These are phyloP conservation scores for Sarocladiaceae sp. DNA, from an alignment of 2,329 filamentous ascomycete species.

Conservation along the genomic window DNA sequence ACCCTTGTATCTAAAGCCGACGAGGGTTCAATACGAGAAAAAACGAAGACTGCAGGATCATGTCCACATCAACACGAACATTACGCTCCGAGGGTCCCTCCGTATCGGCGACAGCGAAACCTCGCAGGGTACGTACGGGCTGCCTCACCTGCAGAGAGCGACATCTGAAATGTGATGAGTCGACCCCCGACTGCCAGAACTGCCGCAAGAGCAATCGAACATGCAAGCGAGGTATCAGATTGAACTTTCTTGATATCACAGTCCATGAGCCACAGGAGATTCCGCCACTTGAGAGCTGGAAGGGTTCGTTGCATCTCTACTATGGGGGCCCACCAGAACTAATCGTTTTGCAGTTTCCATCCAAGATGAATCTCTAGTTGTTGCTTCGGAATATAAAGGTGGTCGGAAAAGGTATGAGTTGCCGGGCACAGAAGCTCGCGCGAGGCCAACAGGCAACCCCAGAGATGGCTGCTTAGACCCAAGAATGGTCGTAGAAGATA, in stretches of 20 bases:
- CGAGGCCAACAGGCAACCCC: background rate
- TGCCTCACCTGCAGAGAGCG: constrained; percentile 86
- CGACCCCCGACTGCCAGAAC: constrained; percentile 58
- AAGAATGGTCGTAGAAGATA: background rate
- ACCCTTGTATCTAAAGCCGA: too few species aligned
- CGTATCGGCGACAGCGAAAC: background rate
- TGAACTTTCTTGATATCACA: constrained; percentile 88
- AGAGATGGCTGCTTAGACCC: background rate
- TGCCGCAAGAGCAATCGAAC: constrained; percentile 80
- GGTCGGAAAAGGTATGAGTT: constrained; percentile 46
- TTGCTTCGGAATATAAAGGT: constrained; percentile 84
- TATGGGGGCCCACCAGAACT: background rate
- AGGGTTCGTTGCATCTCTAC: background rate
- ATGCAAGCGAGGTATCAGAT: constrained; percentile 77
- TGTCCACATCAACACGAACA: background rate
- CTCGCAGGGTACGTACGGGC: constrained; percentile 55
- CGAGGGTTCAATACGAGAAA: too few species aligned
- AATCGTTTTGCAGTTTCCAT: constrained; percentile 58
- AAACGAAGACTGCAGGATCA: background rate
- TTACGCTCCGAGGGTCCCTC: background rate
- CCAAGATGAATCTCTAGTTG: constrained; percentile 79
- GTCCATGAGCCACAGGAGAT: constrained; percentile 51
- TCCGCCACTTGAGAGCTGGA: background rate
- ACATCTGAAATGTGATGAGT: constrained; percentile 88
- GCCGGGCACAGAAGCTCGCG: too few species aligned